Percentiles rank a stretch among this genome's conserved stretches.
These are phyloP conservation scores for Nemania bipapillata DNA, from an alignment of 2,329 filamentous ascomycete species.

Conservation along the genomic window DNA sequence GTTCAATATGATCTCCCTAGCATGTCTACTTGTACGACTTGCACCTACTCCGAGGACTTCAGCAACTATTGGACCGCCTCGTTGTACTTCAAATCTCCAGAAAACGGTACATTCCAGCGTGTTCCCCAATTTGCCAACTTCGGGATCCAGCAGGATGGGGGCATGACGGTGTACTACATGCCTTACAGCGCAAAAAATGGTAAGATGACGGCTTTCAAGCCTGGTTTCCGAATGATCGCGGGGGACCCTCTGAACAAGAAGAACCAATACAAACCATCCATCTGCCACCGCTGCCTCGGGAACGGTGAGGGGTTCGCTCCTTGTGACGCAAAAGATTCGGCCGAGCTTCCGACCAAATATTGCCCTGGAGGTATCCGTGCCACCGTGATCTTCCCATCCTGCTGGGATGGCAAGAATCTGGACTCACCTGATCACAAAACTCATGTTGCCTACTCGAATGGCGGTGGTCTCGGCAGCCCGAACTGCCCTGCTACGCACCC, in stretches of 20 bases:
- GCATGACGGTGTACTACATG: conserved; percentile 51
- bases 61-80: conserved; percentile 52
- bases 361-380: conserved; percentile 47
- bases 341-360: conserved; percentile 39
- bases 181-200: conserved; percentile 44
- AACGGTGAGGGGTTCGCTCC: neutral
- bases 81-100: conserved; percentile 44
- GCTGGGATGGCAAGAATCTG: conserved; percentile 51
- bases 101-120: neutral
- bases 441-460: conserved; percentile 47
- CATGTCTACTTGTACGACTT: conserved; percentile 44
- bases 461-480: conserved; percentile 43
- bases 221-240: conserved; percentile 50
- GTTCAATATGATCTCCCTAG: neutral
- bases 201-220: conserved; percentile 47
- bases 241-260: conserved; percentile 45
- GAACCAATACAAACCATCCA: conserved; percentile 26
- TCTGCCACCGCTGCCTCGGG: conserved; percentile 47
- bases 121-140: conserved; percentile 39
- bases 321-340: conserved; percentile 34
- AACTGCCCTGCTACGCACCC: conserved; percentile 47
- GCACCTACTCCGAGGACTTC: conserved; percentile 42
- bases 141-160: conserved; percentile 44
- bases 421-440: conserved; percentile 50
- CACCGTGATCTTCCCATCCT: conserved; percentile 46